Conservation (phyloP, 176 grass and related monocot species). For the Dactylis glomerata region DNA sequence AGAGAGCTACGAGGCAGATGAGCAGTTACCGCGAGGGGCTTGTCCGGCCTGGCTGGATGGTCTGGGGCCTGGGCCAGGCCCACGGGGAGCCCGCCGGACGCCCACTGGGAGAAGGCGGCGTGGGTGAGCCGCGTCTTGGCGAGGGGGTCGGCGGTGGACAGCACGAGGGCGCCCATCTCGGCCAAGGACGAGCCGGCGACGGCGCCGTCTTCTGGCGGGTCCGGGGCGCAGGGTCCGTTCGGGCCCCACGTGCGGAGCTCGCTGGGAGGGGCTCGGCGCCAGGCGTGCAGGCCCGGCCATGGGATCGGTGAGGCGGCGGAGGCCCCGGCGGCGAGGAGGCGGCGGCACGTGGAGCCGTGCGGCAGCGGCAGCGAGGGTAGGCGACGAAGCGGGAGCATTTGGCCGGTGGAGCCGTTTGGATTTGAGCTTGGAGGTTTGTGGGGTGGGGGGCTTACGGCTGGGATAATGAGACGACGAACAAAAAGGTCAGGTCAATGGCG, state of each 20-base stretch:
- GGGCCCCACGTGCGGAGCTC: conserved; percentile 70
- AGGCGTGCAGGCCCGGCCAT: conserved; percentile 68
- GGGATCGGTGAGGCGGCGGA: conserved; percentile 42
- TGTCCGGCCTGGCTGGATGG: conserved; percentile 59
- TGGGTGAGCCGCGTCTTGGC: conserved; percentile 70
- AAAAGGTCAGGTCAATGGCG: not conserved
- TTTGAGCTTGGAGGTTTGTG: not conserved
- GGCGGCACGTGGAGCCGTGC: not conserved
- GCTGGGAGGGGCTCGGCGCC: conserved; percentile 53
- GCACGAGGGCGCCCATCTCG: conserved; percentile 63
- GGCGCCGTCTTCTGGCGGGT: not conserved
- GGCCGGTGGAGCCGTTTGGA: not conserved
- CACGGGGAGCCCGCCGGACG: conserved; percentile 33
- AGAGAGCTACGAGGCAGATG: not conserved
- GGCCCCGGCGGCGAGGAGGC: conserved; percentile 3
- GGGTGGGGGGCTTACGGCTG: not conserved
- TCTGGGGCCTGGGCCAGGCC: conserved; percentile 39
- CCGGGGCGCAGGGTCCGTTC: conserved; percentile 41
- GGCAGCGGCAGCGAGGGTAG: not conserved
- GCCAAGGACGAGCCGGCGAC: conserved; percentile 43
- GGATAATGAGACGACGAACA: not conserved
- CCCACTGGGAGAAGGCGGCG: conserved; percentile 69
- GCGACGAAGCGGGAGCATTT: conserved; percentile 33
- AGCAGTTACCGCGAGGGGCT: conserved; percentile 55
- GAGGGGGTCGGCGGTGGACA: conserved; percentile 71